A percentile compares a stretch with the other conserved stretches of the same genome.
These are phyloP conservation scores for Phanerodontia chrysosporium DNA, from an alignment of 768 basidiomycete species.

Conservation along the genomic window DNA sequence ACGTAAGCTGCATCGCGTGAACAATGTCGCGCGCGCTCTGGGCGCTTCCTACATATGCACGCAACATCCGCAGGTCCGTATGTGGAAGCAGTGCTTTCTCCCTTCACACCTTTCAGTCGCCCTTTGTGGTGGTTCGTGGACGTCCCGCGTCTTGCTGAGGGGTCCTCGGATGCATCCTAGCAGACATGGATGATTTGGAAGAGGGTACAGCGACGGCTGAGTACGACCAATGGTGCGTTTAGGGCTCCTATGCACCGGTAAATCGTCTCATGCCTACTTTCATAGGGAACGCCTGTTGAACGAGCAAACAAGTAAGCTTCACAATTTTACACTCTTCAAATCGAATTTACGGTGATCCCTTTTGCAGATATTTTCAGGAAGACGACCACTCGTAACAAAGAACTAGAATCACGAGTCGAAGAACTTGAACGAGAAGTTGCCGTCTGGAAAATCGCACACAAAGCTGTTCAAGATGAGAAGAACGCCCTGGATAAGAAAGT, in stretches of 20 bases:
- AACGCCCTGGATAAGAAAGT: conserved; percentile 25
- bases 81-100: background rate
- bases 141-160: background rate
- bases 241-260: background rate
- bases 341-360: too few species aligned
- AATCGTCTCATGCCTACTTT: background rate
- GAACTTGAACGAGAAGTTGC: conserved; percentile 37
- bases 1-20: background rate
- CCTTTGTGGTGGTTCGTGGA: background rate
- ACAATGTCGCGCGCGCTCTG: too few species aligned
- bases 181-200: background rate
- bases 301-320: conserved; percentile 29
- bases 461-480: conserved; percentile 31
- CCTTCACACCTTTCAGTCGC: background rate
- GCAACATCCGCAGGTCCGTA: too few species aligned
- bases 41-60: too few species aligned
- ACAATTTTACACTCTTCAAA: too few species aligned
- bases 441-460: conserved; percentile 37
- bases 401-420: conserved; percentile 26
- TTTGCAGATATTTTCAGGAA: conserved; percentile 27
- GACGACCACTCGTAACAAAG: conserved; percentile 29
- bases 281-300: conserved; percentile 29
- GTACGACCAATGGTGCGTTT: background rate
- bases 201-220: background rate
- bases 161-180: background rate